Evolutionary conservation across 805 yeast species (phyloP).

Genomic region (Metschnikowia dekortorum): DNA sequence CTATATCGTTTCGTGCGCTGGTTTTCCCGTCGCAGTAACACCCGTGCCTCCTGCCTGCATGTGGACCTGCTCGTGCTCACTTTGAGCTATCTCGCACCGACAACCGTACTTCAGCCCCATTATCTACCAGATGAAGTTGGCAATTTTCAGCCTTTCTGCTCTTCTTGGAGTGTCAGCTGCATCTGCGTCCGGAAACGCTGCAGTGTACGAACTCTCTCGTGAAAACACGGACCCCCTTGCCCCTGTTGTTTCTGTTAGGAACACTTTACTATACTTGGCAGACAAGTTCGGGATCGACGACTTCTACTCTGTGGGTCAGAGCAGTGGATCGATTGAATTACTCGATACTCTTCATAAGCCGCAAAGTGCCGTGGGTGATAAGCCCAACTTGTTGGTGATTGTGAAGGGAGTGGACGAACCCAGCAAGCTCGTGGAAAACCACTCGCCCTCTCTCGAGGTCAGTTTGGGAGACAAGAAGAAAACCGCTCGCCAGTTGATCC

Average conservation of each 20-base stretch:
- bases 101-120: background rate
- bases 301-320: constrained; percentile 26
- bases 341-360: constrained; percentile 17
- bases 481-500: constrained; percentile 9
- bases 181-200: constrained; percentile 13
- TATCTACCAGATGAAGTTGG: constrained; percentile 14
- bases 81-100: background rate
- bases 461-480: constrained; percentile 6
- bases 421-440: constrained; percentile 20
- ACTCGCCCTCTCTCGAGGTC: constrained; percentile 21
- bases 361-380: constrained; percentile 7
- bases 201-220: constrained; percentile 15
- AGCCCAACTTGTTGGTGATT: constrained; percentile 33
- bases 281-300: constrained; percentile 42
- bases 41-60: constrained; percentile 8
- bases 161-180: constrained; percentile 12
- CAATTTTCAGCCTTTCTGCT: constrained; percentile 11
- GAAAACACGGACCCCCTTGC: background rate
- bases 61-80: constrained; percentile 5
- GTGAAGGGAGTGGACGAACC: constrained; percentile 42
- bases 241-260: constrained; percentile 16
- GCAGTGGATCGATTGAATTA: constrained; percentile 26
- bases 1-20: background rate
- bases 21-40: background rate
- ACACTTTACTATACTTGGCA: constrained; percentile 42